A percentile compares a stretch with the other conserved stretches of the same genome.
Evolutionary conservation across 352 stramenopile species (phyloP).

Genomic region (Phytopythium aichiense): DNA sequence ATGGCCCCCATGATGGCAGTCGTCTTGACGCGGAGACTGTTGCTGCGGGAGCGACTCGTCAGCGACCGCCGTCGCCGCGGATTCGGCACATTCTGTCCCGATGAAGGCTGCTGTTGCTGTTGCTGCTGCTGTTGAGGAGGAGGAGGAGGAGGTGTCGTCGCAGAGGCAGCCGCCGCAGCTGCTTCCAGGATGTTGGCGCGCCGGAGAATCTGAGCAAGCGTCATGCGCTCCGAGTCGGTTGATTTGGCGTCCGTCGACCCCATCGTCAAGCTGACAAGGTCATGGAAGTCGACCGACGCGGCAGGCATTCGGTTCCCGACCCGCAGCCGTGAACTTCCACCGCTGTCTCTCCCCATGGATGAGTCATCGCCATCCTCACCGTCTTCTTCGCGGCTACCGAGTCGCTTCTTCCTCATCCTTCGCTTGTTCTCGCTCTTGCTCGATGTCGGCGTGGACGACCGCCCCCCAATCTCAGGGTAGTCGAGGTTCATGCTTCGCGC

Average conservation of each 20-base stretch:
- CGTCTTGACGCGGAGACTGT: conserved; percentile 53
- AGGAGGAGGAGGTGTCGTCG: background rate
- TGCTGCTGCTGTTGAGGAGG: conserved; percentile 1
- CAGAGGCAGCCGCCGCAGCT: conserved; percentile 6
- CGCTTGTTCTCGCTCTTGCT: conserved; percentile 10
- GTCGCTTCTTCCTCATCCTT: conserved; percentile 10
- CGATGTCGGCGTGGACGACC: conserved; percentile 14
- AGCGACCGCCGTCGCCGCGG: conserved; percentile 48
- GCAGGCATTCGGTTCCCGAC: conserved; percentile 22
- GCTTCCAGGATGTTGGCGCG: conserved; percentile 17
- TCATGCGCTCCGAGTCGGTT: conserved; percentile 27
- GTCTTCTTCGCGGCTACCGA: background rate
- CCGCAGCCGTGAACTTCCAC: conserved; percentile 7
- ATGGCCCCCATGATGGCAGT: conserved; percentile 63
- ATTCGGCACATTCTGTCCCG: conserved; percentile 32
- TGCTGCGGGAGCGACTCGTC: conserved; percentile 56
- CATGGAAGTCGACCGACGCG: conserved; percentile 46
- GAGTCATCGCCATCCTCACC: conserved; percentile 13
- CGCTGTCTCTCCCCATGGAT: background rate
- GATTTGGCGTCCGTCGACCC: background rate
- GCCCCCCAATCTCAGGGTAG: conserved; percentile 35
- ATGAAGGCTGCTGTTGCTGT: background rate
- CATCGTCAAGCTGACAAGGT: conserved; percentile 34
- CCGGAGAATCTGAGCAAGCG: conserved; percentile 30
- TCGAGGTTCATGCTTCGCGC: conserved; percentile 73